Evolutionary conservation across 164 flowering plant genomes (phyloP).

Genomic region (Taxillus chinensis): DNA sequence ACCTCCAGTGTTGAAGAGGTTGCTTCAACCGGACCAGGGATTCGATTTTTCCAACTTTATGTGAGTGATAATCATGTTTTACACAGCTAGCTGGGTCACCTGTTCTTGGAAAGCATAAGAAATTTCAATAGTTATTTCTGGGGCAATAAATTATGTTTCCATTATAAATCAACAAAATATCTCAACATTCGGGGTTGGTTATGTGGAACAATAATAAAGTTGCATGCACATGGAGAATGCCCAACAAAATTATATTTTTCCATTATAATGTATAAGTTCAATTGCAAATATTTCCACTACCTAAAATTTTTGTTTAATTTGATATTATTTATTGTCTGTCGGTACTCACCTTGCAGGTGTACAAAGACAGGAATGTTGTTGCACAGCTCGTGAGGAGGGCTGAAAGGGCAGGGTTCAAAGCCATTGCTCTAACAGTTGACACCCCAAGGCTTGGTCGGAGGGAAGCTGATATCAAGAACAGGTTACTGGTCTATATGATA

Average conservation of each 20-base stretch:
- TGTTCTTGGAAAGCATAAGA: background rate
- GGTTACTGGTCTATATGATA: slow-evolving; percentile 21
- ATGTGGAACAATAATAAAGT: no score
- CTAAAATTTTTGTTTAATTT: no score
- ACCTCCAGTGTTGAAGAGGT: slow-evolving; percentile 62
- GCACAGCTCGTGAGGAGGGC: slow-evolving; percentile 84
- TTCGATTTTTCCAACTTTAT: slow-evolving; percentile 65
- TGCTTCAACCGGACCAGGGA: slow-evolving; percentile 61
- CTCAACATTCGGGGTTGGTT: no score
- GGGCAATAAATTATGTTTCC: no score
- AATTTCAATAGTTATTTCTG: no score
- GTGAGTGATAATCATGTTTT: slow-evolving; percentile 17
- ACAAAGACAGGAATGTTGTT: slow-evolving; percentile 71
- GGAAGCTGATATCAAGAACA: slow-evolving; percentile 92
- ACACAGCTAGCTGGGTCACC: background rate
- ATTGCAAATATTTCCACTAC: no score
- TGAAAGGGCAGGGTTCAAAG: slow-evolving; percentile 89
- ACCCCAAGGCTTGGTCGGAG: slow-evolving; percentile 90
- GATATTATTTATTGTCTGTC: background rate
- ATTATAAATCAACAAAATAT: no score
- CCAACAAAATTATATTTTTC: no score
- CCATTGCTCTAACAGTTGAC: slow-evolving; percentile 90
- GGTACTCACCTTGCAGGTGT: slow-evolving; percentile 36
- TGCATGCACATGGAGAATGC: no score
- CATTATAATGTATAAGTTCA: no score